Evolutionary conservation across 352 stramenopile species (phyloP).

Genomic region (Globisporangium okanoganense): DNA sequence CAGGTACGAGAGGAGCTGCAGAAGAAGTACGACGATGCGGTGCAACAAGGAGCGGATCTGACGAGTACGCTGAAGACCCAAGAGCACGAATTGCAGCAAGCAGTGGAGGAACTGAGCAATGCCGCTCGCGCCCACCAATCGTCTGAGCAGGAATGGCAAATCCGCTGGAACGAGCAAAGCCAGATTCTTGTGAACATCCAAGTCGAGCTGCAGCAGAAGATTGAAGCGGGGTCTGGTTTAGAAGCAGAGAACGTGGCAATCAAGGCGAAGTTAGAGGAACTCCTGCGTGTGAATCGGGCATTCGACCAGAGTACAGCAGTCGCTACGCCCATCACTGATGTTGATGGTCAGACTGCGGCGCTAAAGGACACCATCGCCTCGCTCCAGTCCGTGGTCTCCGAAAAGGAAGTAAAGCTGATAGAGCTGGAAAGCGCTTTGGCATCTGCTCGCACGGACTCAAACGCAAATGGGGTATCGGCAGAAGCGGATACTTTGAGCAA

Average conservation of each 20-base stretch:
- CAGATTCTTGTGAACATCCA: neutral
- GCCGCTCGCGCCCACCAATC: slow-evolving; percentile 15
- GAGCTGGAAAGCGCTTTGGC: slow-evolving; percentile 8
- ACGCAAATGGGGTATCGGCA: neutral
- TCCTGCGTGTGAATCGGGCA: neutral
- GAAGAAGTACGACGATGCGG: slow-evolving; percentile 18
- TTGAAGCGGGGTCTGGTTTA: slow-evolving; percentile 1
- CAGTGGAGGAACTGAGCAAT: slow-evolving; percentile 21
- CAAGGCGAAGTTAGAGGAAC: slow-evolving; percentile 2
- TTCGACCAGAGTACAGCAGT: slow-evolving; percentile 1
- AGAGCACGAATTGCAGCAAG: slow-evolving; percentile 24
- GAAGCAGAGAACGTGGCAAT: slow-evolving; percentile 8
- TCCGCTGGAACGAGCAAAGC: slow-evolving; percentile 14
- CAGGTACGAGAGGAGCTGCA: slow-evolving; percentile 17
- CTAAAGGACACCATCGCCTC: slow-evolving; percentile 1
- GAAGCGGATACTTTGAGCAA: neutral
- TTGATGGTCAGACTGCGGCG: neutral
- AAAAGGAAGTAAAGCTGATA: neutral
- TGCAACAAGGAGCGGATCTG: slow-evolving; percentile 15
- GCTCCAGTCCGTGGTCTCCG: neutral
- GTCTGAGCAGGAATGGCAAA: slow-evolving; percentile 7
- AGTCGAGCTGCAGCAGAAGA: slow-evolving; percentile 1
- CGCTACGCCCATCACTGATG: neutral
- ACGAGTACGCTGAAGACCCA: slow-evolving; percentile 11
- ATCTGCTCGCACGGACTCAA: neutral